Evolutionary conservation across 768 basidiomycete species (phyloP).

Genomic region (Fomitopsis serialis): DNA sequence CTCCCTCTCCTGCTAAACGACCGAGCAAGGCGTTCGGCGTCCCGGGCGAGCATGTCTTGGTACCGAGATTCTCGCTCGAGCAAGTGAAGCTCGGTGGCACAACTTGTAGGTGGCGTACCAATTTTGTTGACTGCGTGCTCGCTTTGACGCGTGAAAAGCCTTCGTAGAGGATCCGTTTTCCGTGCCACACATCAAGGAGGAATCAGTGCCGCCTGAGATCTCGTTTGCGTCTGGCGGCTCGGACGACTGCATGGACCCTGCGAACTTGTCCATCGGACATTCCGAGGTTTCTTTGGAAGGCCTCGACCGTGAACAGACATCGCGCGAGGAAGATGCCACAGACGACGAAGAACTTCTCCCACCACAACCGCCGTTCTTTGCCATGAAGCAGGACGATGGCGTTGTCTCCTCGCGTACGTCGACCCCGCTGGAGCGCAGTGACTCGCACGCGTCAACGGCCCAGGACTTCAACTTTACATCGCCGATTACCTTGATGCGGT

Average conservation of each 20-base stretch:
- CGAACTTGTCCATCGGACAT: conserved; percentile 24
- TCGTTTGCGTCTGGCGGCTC: conserved; percentile 20
- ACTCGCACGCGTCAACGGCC: neutral
- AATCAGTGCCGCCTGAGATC: conserved; percentile 17
- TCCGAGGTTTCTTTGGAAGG: conserved; percentile 32
- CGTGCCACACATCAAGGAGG: conserved; percentile 19
- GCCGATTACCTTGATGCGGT: neutral
- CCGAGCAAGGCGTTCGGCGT: conserved; percentile 9
- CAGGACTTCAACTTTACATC: conserved; percentile 1
- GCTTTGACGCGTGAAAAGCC: neutral
- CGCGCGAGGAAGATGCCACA: neutral
- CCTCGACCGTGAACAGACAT: conserved; percentile 26
- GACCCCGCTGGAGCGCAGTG: neutral
- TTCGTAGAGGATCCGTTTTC: conserved; percentile 19
- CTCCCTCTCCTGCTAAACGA: conserved; percentile 39
- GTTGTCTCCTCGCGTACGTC: neutral
- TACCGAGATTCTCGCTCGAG: conserved; percentile 29
- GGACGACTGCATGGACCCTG: conserved; percentile 12
- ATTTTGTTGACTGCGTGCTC: neutral
- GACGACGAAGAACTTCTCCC: neutral
- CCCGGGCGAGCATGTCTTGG: conserved; percentile 22
- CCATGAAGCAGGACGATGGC: neutral
- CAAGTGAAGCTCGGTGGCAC: neutral
- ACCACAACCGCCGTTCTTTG: neutral
- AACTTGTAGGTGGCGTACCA: too few relatives aligned